Conservation (phyloP, 2,329 filamentous ascomycete species). For the Trichoderma hamatum region DNA sequence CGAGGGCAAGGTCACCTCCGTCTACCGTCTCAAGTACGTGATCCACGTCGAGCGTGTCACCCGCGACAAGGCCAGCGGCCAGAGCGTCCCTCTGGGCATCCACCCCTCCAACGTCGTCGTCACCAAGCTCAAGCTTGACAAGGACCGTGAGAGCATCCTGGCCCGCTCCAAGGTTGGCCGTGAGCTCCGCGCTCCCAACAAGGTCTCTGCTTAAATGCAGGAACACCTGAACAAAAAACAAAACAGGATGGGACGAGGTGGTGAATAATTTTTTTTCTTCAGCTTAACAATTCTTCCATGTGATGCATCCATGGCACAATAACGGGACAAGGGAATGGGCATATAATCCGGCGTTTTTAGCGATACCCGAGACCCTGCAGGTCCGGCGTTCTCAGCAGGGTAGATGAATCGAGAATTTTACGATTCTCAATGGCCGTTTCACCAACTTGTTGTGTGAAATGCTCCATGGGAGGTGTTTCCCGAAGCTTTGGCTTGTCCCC, state of each 20-base stretch:
- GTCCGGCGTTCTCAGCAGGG: slow-evolving; percentile 41
- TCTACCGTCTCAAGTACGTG: slow-evolving; percentile 98
- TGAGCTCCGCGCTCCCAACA: slow-evolving; percentile 73
- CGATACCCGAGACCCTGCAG: slow-evolving; percentile 38
- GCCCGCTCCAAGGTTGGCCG: slow-evolving; percentile 82
- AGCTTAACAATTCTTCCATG: slow-evolving; percentile 24
- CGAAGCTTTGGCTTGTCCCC: slow-evolving; percentile 51
- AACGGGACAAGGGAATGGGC: slow-evolving; percentile 39
- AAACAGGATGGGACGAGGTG: slow-evolving; percentile 30
- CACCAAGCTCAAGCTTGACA: slow-evolving; percentile 98
- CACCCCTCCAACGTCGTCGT: slow-evolving; percentile 97
- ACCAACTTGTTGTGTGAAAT: slow-evolving; percentile 63
- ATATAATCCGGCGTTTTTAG: slow-evolving; percentile 46
- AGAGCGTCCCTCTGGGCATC: slow-evolving; percentile 91
- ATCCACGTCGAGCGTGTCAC: slow-evolving; percentile 96
- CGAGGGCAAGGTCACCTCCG: slow-evolving; percentile 96
- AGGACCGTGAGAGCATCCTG: slow-evolving; percentile 87
- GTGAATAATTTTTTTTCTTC: slow-evolving; percentile 18
- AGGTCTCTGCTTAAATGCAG: slow-evolving; percentile 55
- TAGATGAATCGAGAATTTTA: slow-evolving; percentile 50
- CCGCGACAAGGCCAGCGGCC: slow-evolving; percentile 96
- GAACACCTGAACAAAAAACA: slow-evolving; percentile 25
- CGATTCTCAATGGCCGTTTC: slow-evolving; percentile 73
- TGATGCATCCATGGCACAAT: slow-evolving; percentile 31
- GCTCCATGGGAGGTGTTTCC: slow-evolving; percentile 76